A percentile compares a stretch with the other conserved stretches of the same genome.
Evolutionary conservation across 1,139 yeast species (phyloP).

Genomic region (Yamadazyma siamensis): DNA sequence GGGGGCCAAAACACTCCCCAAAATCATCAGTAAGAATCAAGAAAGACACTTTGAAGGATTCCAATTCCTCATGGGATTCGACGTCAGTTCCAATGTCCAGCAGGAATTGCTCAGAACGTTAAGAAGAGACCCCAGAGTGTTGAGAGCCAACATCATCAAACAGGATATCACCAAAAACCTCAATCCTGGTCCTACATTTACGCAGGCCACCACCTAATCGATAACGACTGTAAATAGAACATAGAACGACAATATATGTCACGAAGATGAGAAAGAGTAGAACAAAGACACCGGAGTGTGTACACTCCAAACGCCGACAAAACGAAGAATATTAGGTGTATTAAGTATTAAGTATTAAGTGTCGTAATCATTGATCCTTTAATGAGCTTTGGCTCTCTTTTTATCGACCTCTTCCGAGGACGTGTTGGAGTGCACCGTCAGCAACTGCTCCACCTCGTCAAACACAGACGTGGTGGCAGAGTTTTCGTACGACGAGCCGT

Average conservation of each 20-base stretch:
- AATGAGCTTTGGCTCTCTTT: constrained; percentile 10
- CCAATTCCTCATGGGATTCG: constrained; percentile 83
- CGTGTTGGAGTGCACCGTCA: constrained; percentile 14
- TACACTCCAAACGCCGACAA: too few relatives aligned
- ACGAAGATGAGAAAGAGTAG: too few relatives aligned
- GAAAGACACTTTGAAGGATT: constrained; percentile 89
- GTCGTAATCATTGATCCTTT: constrained; percentile 7
- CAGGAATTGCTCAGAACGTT: constrained; percentile 78
- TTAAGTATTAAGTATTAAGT: constrained; percentile 9
- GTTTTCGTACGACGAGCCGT: constrained; percentile 30
- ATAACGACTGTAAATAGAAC: constrained; percentile 4
- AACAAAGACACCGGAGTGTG: too few relatives aligned
- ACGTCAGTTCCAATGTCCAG: constrained; percentile 81
- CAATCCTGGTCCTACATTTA: constrained; percentile 50
- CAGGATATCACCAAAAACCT: constrained; percentile 56
- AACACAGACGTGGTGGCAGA: constrained; percentile 43
- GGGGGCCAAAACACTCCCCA: constrained; percentile 78
- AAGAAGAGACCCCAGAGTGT: constrained; percentile 84
- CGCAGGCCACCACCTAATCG: constrained; percentile 21
- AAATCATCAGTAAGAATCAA: constrained; percentile 78
- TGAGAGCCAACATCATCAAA: constrained; percentile 72
- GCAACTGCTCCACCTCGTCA: constrained; percentile 21
- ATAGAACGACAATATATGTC: too few relatives aligned
- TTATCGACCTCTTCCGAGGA: constrained; percentile 14
- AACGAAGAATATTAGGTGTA: constrained; percentile 1